Conservation (phyloP, 163 green algal species). For the Picocystis sp. region DNA sequence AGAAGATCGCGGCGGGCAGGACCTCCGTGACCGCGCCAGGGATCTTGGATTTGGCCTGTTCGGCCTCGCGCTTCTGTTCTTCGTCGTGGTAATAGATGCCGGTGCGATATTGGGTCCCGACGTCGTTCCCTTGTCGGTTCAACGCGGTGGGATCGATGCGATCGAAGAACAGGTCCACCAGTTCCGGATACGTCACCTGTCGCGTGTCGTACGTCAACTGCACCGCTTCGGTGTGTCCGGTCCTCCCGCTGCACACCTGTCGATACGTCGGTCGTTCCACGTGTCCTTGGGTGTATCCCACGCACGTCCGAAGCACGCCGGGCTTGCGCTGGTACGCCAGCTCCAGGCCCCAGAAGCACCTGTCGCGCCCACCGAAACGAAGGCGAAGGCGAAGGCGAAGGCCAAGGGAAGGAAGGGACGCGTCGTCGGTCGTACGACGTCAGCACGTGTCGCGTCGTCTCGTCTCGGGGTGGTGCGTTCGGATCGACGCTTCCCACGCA, state of each 20-base stretch:
- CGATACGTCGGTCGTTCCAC: slow-evolving; percentile 5
- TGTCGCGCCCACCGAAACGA: slow-evolving; percentile 6
- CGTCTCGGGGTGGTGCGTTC: too few relatives aligned
- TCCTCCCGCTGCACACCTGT: slow-evolving; percentile 26
- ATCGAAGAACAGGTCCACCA: slow-evolving; percentile 51
- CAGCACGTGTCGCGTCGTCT: too few relatives aligned
- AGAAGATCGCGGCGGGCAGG: slow-evolving; percentile 2
- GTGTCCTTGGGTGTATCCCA: slow-evolving; percentile 35
- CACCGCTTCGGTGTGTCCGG: slow-evolving; percentile 24
- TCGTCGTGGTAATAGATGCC: slow-evolving; percentile 34
- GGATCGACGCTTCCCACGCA: too few relatives aligned
- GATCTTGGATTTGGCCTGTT: not conserved
- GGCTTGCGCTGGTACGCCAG: slow-evolving; percentile 41
- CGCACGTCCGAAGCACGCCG: slow-evolving; percentile 35
- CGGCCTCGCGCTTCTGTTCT: not conserved
- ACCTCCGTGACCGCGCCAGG: slow-evolving; percentile 5
- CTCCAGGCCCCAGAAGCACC: slow-evolving; percentile 59
- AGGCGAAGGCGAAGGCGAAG: too few relatives aligned
- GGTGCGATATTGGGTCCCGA: slow-evolving; percentile 50
- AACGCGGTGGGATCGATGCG: slow-evolving; percentile 53
- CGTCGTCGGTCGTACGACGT: too few relatives aligned
- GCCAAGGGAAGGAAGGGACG: too few relatives aligned
- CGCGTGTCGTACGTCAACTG: slow-evolving; percentile 23
- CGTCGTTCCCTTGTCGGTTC: slow-evolving; percentile 57
- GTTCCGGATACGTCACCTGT: slow-evolving; percentile 35